Conservation (phyloP, 1,284 basidiomycete species). For the Cryptococcus sp. region DNA sequence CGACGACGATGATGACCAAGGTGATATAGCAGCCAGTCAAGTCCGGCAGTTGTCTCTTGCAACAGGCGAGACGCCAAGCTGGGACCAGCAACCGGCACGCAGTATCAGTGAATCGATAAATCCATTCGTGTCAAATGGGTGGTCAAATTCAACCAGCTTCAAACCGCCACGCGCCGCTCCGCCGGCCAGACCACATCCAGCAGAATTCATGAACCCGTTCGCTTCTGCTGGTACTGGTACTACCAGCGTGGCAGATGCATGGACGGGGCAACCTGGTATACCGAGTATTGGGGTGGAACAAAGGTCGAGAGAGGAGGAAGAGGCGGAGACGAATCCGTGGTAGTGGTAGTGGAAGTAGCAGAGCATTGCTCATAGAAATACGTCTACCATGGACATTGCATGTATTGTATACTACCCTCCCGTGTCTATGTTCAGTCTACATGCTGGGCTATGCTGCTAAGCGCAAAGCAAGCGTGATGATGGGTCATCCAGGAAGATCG, state of each 20-base stretch:
- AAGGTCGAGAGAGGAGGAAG: conserved; percentile 30
- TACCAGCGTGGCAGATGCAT: neutral
- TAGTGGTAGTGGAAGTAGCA: neutral
- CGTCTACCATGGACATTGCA: too few species aligned
- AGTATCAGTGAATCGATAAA: neutral
- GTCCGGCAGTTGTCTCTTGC: neutral
- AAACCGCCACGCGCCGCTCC: conserved; percentile 34
- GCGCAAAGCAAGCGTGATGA: too few species aligned
- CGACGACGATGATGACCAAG: conserved; percentile 28
- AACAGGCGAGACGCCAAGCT: conserved; percentile 24
- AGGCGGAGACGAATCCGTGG: conserved; percentile 25
- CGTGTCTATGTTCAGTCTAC: too few species aligned
- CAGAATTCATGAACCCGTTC: conserved; percentile 43
- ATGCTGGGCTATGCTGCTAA: too few species aligned
- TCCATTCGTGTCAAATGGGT: neutral
- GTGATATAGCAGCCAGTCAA: conserved; percentile 29
- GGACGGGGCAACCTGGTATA: too few species aligned
- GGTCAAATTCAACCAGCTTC: conserved; percentile 22
- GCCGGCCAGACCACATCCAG: conserved; percentile 48
- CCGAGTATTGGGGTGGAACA: neutral
- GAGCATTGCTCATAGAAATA: too few species aligned
- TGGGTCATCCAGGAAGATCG: too few species aligned
- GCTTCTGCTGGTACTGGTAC: conserved; percentile 8
- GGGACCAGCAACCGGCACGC: conserved; percentile 27
- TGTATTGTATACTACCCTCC: too few species aligned